Evolutionary conservation across 106 monocot genomes (phyloP).

Genomic region (Agapanthus africanus): DNA sequence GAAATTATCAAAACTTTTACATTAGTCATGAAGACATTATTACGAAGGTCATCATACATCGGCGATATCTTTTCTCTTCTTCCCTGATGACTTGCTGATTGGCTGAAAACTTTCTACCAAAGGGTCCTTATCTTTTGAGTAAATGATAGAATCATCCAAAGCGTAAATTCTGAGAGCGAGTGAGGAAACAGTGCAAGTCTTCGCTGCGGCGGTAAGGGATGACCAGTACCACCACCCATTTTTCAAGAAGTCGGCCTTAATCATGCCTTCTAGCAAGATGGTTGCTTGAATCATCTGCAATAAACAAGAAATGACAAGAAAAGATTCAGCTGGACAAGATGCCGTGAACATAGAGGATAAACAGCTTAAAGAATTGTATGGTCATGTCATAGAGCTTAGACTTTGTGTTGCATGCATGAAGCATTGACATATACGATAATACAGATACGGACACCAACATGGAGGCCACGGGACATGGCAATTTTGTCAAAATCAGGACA

Average conservation of each 20-base stretch:
- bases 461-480: too few relatives aligned
- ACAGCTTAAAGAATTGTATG: neutral
- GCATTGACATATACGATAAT: too few relatives aligned
- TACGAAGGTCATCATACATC: slow-evolving; percentile 35
- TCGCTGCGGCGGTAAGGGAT: slow-evolving; percentile 74
- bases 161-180: slow-evolving; percentile 78
- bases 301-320: neutral
- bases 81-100: slow-evolving; percentile 40
- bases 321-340: neutral
- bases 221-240: slow-evolving; percentile 95
- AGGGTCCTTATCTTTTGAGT: slow-evolving; percentile 42
- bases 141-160: slow-evolving; percentile 76
- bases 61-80: slow-evolving; percentile 45
- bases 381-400: too few relatives aligned
- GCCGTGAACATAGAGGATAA: neutral
- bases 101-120: slow-evolving; percentile 23
- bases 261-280: slow-evolving; percentile 69
- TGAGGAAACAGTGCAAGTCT: slow-evolving; percentile 58
- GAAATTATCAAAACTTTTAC: slow-evolving; percentile 12
- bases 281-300: slow-evolving; percentile 83
- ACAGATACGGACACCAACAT: too few relatives aligned
- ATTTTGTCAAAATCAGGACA: too few relatives aligned
- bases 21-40: slow-evolving; percentile 1
- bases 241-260: slow-evolving; percentile 70
- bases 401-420: too few relatives aligned